Conservation (phyloP, 495 filamentous ascomycete species). For the Aspergillus nanangensis region DNA sequence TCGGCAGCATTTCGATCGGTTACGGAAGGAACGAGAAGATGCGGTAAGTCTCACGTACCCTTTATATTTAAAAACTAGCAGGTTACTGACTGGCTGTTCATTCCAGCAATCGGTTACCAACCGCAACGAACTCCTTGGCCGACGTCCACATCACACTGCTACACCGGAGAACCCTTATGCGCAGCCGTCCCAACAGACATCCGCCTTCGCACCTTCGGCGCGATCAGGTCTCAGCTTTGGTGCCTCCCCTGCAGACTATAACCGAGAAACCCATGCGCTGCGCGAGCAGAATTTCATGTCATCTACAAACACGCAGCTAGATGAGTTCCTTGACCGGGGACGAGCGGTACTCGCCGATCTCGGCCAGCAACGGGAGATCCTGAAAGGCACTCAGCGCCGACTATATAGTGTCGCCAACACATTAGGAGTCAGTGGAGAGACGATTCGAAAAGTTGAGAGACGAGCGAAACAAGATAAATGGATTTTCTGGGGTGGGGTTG, state of each 20-base stretch:
- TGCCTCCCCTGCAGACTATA: conserved; percentile 52
- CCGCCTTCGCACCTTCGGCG: conserved; percentile 37
- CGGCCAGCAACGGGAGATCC: conserved; percentile 83
- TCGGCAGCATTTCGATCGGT: conserved; percentile 65
- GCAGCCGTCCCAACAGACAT: conserved; percentile 46
- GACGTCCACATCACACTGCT: conserved; percentile 77
- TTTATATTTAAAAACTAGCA: background rate
- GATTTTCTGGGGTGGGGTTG: conserved; percentile 88
- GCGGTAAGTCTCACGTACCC: conserved; percentile 37
- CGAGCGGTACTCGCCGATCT: conserved; percentile 86
- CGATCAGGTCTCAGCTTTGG: conserved; percentile 48
- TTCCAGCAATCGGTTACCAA: conserved; percentile 68
- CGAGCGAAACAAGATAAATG: conserved; percentile 93
- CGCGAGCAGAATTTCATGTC: conserved; percentile 85
- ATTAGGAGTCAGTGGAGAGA: conserved; percentile 88
- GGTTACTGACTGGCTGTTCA: background rate
- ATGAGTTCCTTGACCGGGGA: conserved; percentile 90
- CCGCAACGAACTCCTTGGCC: conserved; percentile 79
- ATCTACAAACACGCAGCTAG: conserved; percentile 73
- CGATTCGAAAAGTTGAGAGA: conserved; percentile 91
- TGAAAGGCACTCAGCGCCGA: conserved; percentile 88
- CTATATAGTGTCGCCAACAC: conserved; percentile 94
- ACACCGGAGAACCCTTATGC: conserved; percentile 97
- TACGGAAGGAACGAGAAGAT: conserved; percentile 74
- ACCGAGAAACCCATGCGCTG: conserved; percentile 76